Base-by-base conservation (phyloP, 164 flowering plant genomes). In the Vitis rupestris region DNA sequence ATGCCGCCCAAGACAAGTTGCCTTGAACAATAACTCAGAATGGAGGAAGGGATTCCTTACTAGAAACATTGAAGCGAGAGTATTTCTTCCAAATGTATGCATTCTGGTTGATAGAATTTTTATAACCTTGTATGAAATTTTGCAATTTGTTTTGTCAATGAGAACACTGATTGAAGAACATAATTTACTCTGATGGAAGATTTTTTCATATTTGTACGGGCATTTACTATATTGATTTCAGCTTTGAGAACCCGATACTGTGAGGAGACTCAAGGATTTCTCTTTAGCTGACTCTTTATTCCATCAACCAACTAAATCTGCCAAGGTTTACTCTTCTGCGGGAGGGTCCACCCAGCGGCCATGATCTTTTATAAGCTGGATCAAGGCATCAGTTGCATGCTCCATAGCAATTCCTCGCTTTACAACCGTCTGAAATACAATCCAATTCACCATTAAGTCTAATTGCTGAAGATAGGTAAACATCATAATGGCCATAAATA, bases 281-380 rank as follows among this genome's bases (percentile, higher is more conserved):
- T 3, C 6, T 31, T 31, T 0, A 31, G 44, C 27, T n/a, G 55
- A 19, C 23, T 19, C 7, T 10, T n/a, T 52, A 12, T 52, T 52
- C 14, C 55, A 10, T 1, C n/a, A n/a, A 11, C 56, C n/a, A 3
- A 53, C 3, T 5, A 61, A 10, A 19, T 60, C 50, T 31, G 60
- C 31, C 53, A 0, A 65, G 68, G 64, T 62, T 82, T 78, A 86
- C 78, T 91, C 97, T 66, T 92, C 97, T 1, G 81, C 67, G 0
- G 95, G 94, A 50, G 98, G 98, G 23, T 94, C 99, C 47, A 90
- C 97, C 98, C 99, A 94, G 6, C 99, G 97, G 50, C 92, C 98
- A 50, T 94, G 87, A 48, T 94, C 99, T 81, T 94, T 94, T 51
- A 94, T 94, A 44, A 92, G 86, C 77, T 94, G 87, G 76, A 94